Evolutionary conservation across 495 filamentous ascomycete genomes (phyloP), one percentile per base, ranked within the genome.

Genomic region (Annulohypoxylon stygium): DNA sequence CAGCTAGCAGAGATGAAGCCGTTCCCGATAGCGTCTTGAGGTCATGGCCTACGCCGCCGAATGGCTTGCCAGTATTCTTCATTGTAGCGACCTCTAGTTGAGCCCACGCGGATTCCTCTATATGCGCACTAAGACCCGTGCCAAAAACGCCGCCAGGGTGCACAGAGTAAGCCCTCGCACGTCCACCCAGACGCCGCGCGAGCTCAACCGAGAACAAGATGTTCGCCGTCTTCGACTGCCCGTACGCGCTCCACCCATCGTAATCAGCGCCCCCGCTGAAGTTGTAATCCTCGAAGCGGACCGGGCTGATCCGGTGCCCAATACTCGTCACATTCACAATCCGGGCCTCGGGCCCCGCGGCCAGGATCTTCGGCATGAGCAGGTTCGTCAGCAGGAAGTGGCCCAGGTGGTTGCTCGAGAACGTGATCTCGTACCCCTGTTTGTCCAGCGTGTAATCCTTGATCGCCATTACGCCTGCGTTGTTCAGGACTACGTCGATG

Each of bases 401-500:
- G 5, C 87, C 87, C 5, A 89, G 78, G 72, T 90, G 85, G 75
- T 88, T 88, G 34, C 84, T 81, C 14, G 82, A 89, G 20, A 92
- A 83, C 59, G 89, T 87, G 39, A 83, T 74, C 75, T 92, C 90
- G 73, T 83, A 80, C 12, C 84, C 85, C 18, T 74, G 65, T 12
- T 73, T 73, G 8, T 84, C 89, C 2, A 81, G 78, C 37, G 73
- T 65, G 63, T 74, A 67, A 7, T 83, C 70, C 23, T 81, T 80
- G 20, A 79, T 58, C n/a, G 75, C 82, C 90, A 92, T 92, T 63
- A 92, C 83, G 5, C 87, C 91, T 11, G 91, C 90, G 76, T 90
- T 93, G 81, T 93, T 90, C 77, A 93, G 86, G 2, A 92, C 75
- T 36, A 91, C 86, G 78, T 93, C 88, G 41, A 93, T 83, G 25